Percentiles rank a stretch among this genome's conserved stretches.
phyloP scores from a whole-genome alignment of 148 eudicot genomes.

The Drosera capensis region DNA sequence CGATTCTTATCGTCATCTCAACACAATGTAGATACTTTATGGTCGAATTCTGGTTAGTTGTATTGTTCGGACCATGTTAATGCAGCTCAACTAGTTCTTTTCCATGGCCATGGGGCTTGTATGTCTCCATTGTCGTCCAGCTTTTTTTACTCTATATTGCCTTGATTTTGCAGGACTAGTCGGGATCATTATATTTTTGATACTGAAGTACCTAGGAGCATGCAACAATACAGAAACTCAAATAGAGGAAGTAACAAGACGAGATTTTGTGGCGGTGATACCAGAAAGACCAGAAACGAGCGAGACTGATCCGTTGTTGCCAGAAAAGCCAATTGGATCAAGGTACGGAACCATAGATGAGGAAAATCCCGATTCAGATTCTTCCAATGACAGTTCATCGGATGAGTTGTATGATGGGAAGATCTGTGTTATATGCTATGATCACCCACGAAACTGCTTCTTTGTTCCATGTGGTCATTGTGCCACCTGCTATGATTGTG shows the following conservation, averaged over 20 bases:
- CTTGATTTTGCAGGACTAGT: constrained; percentile 4
- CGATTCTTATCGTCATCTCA: neutral
- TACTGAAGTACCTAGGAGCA: constrained; percentile 14
- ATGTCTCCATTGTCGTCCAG: neutral
- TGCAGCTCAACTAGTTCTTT: neutral
- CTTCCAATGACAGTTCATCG: constrained; percentile 9
- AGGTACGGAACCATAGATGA: constrained; percentile 29
- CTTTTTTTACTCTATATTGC: neutral
- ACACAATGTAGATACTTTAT: neutral
- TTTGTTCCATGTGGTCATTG: constrained; percentile 47
- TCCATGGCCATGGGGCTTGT: neutral
- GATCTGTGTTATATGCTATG: constrained; percentile 42
- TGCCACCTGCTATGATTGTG: constrained; percentile 34
- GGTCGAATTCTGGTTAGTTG: neutral
- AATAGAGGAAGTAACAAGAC: neutral
- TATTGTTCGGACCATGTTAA: neutral
- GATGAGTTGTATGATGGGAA: constrained; percentile 32
- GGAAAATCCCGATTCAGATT: constrained; percentile 21
- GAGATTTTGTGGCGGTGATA: neutral
- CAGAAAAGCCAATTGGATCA: constrained; percentile 7
- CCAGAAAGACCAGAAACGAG: constrained; percentile 1
- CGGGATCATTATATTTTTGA: constrained; percentile 4
- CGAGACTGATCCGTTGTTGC: constrained; percentile 18
- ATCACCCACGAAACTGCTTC: constrained; percentile 22
- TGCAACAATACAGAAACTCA: neutral